Percentiles rank a stretch among this genome's conserved stretches.
phyloP scores from a whole-genome alignment of 352 stramenopile species.

The Pythium coloratum region DNA sequence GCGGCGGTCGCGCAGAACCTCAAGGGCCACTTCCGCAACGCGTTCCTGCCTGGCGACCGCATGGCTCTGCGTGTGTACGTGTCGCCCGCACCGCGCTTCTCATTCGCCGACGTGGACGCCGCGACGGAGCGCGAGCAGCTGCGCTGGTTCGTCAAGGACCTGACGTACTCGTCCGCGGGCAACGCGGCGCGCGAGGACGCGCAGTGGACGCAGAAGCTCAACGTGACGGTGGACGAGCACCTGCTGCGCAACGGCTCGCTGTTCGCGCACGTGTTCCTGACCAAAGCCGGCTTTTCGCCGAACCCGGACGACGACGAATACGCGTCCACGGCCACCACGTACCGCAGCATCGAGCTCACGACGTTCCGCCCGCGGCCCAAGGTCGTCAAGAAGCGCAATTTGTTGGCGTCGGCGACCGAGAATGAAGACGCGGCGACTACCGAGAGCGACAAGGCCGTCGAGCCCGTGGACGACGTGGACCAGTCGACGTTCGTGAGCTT shows the following conservation, averaged over 20 bases:
- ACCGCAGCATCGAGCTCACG: conserved; percentile 62
- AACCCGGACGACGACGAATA: conserved; percentile 67
- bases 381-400: conserved; percentile 75
- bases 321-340: conserved; percentile 50
- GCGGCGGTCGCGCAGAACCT: not conserved
- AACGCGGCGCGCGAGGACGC: conserved; percentile 55
- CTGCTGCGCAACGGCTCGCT: conserved; percentile 75
- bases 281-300: conserved; percentile 65
- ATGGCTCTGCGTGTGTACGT: conserved; percentile 73
- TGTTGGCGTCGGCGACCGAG: conserved; percentile 41
- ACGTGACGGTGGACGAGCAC: conserved; percentile 73
- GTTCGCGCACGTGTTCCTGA: conserved; percentile 87
- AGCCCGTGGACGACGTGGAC: conserved; percentile 6
- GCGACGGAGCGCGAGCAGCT: conserved; percentile 57
- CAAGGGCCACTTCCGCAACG: conserved; percentile 38
- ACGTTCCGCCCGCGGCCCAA: conserved; percentile 77
- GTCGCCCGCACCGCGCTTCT: conserved; percentile 43
- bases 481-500: conserved; percentile 63
- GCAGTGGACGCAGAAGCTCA: conserved; percentile 48
- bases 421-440: conserved; percentile 12
- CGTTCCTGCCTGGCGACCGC: conserved; percentile 51
- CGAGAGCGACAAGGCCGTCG: conserved; percentile 12
- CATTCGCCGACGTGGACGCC: conserved; percentile 42
- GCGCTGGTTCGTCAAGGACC: conserved; percentile 53
- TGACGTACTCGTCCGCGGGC: conserved; percentile 49